Evolutionary conservation across 306 rosid species (phyloP), one percentile per base, ranked within the genome.

Genomic region (Vachellia pachyceras): DNA sequence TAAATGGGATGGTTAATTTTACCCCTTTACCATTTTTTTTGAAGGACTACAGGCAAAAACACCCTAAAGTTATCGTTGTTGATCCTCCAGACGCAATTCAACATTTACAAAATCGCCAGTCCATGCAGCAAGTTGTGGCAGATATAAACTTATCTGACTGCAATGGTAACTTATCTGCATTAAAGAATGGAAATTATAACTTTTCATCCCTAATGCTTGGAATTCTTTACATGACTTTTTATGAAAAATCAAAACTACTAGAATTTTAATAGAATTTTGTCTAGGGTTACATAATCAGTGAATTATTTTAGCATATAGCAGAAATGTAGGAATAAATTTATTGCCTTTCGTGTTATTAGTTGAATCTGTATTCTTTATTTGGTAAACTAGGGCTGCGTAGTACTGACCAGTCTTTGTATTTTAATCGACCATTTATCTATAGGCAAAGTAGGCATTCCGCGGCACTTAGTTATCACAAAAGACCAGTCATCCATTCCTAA

Each of bases 111-210:
- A 89, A 89, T 49, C 92, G 92, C 75, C 87, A 89, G 72, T 86
- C 90, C 77, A 86, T 89, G 92, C 90, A 86, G 73, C 87, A 86
- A 85, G 69, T 65, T 77, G 92, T 89, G 88, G 86, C 65, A 77
- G 90, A 86, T 65, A 65, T 89, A 23, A 86, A 86, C 80, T 82
- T 89, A 69, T 82, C 80, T 17, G 90, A 86, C 41, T 80, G 85
- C 82, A 69, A 84, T 47, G 92, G 92, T 86, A 89, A 80, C 57
- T 55, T 79, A 42, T 70, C 83, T 72, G 29, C 44, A 8, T 65
- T 49, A 45, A 55, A 14, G 11, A 58, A 25, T 2, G 13, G 20
- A 69, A 69, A 37, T 44, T 73, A 45, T 3, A 76, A 72, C 60
- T 68, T 71, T 7, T 25, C 69, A 72, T 25, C 45, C 20, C 52